phyloP scores from a whole-genome alignment of 176 grass and related monocot genomes.

The Lolium rigidum region DNA sequence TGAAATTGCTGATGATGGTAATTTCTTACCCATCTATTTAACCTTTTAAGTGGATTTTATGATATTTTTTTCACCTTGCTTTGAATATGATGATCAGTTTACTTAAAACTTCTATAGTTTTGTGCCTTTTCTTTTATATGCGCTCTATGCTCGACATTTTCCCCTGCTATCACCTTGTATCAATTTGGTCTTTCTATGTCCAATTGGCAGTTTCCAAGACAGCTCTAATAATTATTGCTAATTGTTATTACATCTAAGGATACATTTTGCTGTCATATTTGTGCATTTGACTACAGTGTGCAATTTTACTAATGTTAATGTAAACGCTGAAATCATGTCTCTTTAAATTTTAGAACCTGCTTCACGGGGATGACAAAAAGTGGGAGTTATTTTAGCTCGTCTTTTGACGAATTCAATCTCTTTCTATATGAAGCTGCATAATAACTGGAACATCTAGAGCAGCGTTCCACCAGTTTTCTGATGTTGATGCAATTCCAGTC shows the following conservation, averaged over 20 bases:
- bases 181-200: neutral
- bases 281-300: neutral
- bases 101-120: neutral
- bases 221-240: neutral
- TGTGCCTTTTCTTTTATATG: neutral
- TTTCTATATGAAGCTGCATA: slow-evolving; percentile 43
- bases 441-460: slow-evolving; percentile 42
- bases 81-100: slow-evolving; percentile 7
- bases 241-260: slow-evolving; percentile 10
- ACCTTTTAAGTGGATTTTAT: neutral
- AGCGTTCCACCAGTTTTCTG: slow-evolving; percentile 20
- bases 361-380: slow-evolving; percentile 15
- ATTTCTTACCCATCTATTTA: slow-evolving; percentile 35
- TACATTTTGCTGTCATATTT: slow-evolving; percentile 6
- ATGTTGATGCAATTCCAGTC: slow-evolving; percentile 50
- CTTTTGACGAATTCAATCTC: slow-evolving; percentile 42
- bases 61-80: slow-evolving; percentile 3
- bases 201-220: slow-evolving; percentile 28
- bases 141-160: neutral
- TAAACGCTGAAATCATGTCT: neutral
- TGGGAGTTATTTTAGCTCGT: slow-evolving; percentile 17
- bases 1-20: slow-evolving; percentile 64
- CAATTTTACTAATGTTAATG: slow-evolving; percentile 29
- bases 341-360: slow-evolving; percentile 1
- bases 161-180: neutral